These are phyloP conservation scores for Fusarium phyllophilum DNA, from an alignment of 2,329 filamentous ascomycete genomes.

Conservation along the genomic window DNA sequence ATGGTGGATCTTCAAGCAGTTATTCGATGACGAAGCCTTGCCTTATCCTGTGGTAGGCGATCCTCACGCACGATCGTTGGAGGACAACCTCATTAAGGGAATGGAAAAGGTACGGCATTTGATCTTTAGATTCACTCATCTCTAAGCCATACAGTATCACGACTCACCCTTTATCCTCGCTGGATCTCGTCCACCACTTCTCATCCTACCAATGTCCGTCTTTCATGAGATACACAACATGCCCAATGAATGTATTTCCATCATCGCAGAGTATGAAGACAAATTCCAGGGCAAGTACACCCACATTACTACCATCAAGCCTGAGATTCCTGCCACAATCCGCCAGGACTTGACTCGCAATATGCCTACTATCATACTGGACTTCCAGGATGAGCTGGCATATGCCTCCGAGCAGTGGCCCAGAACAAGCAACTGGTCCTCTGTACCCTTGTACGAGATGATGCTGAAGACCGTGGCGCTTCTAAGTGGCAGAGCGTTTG, in stretches of 20 bases:
- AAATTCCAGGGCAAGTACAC: background rate
- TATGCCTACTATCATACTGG: background rate
- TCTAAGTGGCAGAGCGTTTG: background rate
- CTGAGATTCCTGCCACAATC: background rate
- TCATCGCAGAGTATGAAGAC: background rate
- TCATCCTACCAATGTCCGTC: background rate
- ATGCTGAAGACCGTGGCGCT: background rate
- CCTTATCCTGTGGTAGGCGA: background rate
- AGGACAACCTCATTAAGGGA: background rate
- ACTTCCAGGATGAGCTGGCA: background rate
- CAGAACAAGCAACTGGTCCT: accelerated
- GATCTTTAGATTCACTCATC: accelerated
- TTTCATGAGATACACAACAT: background rate
- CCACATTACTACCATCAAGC: background rate
- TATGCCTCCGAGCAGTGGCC: background rate
- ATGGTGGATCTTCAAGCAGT: background rate
- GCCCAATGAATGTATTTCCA: background rate
- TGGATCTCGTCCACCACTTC: background rate
- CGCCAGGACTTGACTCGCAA: background rate
- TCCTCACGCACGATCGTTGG: background rate
- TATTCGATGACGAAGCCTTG: accelerated
- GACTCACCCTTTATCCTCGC: background rate
- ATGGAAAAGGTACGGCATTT: background rate
- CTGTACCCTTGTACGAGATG: background rate
- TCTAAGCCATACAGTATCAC: background rate